Evolutionary conservation across 2,329 filamentous ascomycete genomes (phyloP), one percentile per base, ranked within the genome.

Genomic region (Fusarium torulosum): DNA sequence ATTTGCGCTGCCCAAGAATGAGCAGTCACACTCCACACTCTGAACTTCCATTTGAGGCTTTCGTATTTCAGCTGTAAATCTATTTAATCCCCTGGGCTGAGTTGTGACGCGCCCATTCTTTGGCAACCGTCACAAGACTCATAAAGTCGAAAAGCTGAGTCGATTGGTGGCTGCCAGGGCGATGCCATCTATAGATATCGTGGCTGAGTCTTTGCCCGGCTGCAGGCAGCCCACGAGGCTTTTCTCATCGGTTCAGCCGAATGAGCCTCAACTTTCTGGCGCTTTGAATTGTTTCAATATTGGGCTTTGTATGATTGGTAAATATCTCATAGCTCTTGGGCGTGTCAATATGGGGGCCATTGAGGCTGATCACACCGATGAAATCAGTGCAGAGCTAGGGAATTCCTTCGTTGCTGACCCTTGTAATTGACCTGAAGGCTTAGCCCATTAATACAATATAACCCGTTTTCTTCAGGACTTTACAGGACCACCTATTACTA

Each of bases 141-240:
- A 40, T 35, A 20, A 31, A 17, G n/a, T 51, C 21, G 43, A 38
- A 51, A 53, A 67, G 60, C 64, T 61, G 66, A 66, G 47, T 51
- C 43, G 40, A 70, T 53, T 46, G 53, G 55, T 51, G 64, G 53
- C 55, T 33, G 50, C 53, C 56, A 51, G 46, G 17, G 37, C 51
- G 51, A 38, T 17, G 23, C 35, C n/a, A n/a, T n/a, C n/a, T n/a
- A 37, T 19, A n/a, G 17, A n/a, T n/a, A 37, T 37, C 35, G 50
- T 66, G 71, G 66, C 71, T 67, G 56, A 67, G 71, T 40, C 44
- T 20, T 65, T 55, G 66, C 71, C 64, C 59, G 54, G 57, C 45
- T 58, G 44, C 27, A 64, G 53, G 49, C 44, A 46, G 33, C 25
- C 31, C 47, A 23, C 40, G 38, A 53, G 63, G 56, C 58, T 44